Percentiles rank a stretch among this genome's conserved stretches.
phyloP scores from a whole-genome alignment of 768 basidiomycete genomes.

The Amylocystis lapponica region DNA sequence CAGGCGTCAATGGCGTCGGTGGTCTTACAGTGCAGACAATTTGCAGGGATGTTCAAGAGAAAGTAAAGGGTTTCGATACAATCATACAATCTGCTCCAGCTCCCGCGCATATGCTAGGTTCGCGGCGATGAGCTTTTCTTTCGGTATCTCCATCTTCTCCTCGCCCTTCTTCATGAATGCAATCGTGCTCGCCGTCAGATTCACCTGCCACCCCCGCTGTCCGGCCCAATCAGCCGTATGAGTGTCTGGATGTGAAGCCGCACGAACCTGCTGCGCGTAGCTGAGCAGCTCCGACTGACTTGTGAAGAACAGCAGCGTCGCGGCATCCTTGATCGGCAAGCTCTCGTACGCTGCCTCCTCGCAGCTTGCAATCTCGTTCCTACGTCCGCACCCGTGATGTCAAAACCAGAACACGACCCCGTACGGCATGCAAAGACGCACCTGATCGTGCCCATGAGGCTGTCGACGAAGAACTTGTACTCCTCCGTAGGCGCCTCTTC shows the following conservation, averaged over 20 bases:
- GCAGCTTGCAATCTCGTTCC: conserved; percentile 96
- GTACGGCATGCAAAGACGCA: conserved; percentile 27
- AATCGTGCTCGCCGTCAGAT: conserved; percentile 63
- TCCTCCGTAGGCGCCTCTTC: conserved; percentile 91
- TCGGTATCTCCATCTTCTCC: conserved; percentile 81
- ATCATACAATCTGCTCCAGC: conserved; percentile 84
- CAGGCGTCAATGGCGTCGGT: no score
- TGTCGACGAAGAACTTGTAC: conserved; percentile 91
- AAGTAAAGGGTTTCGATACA: conserved; percentile 1
- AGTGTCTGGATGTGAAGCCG: not conserved
- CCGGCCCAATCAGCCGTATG: conserved; percentile 8
- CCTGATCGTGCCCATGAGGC: conserved; percentile 92
- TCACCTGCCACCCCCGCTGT: conserved; percentile 82
- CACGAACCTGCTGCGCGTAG: conserved; percentile 72
- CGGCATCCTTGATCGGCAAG: conserved; percentile 84
- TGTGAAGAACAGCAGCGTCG: conserved; percentile 87
- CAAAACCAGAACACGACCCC: conserved; percentile 5
- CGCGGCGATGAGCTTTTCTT: conserved; percentile 73
- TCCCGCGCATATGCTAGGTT: conserved; percentile 80
- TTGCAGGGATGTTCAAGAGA: no score
- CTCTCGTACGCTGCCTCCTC: conserved; percentile 93
- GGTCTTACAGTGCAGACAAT: no score
- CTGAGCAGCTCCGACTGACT: conserved; percentile 69
- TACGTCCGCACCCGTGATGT: conserved; percentile 22
- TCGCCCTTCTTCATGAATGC: conserved; percentile 78